Conservation (phyloP, 768 basidiomycete genomes). For the Suillus tomentosus region DNA sequence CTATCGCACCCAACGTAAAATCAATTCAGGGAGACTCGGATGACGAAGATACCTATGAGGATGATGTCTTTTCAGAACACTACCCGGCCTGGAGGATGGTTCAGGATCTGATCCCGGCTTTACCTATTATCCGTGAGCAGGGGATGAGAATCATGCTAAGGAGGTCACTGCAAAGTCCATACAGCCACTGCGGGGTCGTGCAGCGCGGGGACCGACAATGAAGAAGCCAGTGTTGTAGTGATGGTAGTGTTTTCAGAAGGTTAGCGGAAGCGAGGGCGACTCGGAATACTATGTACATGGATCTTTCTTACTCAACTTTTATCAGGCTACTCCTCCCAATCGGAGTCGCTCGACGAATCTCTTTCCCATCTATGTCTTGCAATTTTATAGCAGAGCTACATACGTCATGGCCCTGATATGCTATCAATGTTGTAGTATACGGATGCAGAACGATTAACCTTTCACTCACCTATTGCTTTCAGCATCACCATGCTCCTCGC, state of each 20-base stretch:
- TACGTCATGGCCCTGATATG: not conserved
- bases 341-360: not conserved
- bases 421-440: not conserved
- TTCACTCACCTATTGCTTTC: not conserved
- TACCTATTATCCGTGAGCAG: constrained; percentile 16
- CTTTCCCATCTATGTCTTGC: not conserved
- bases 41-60: too few species aligned
- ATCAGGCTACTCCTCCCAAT: not conserved
- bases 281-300: too few species aligned
- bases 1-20: constrained; percentile 30
- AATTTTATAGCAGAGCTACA: not conserved
- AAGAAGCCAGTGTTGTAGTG: not conserved
- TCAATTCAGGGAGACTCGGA: constrained; percentile 10
- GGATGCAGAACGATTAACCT: not conserved
- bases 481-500: not conserved
- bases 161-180: too few species aligned
- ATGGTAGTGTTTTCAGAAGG: not conserved
- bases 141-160: not conserved
- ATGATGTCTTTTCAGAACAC: too few species aligned
- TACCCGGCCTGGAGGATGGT: constrained; percentile 25
- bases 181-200: not conserved
- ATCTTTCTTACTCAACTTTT: not conserved
- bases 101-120: constrained; percentile 23
- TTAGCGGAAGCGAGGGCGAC: not conserved
- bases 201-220: not conserved